Evolutionary conservation across 768 basidiomycete species (phyloP).

Genomic region (Amanita thiersii): DNA sequence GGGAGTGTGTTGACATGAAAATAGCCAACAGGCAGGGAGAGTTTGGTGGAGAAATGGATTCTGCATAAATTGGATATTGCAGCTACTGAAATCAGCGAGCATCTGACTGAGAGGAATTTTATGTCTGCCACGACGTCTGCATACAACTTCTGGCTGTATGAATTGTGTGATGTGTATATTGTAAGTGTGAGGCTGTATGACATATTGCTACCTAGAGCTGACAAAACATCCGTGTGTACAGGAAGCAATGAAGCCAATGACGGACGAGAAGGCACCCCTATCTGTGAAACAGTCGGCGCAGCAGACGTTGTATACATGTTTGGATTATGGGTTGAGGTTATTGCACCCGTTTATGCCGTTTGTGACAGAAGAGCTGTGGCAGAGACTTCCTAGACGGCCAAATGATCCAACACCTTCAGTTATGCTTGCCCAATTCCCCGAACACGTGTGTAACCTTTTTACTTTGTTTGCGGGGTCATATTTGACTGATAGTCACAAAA

Average conservation of each 20-base stretch:
- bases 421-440: slow-evolving; percentile 83
- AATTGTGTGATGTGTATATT: slow-evolving; percentile 99
- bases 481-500: background rate
- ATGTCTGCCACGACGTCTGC: slow-evolving; percentile 81
- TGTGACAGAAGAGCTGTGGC: slow-evolving; percentile 98
- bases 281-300: slow-evolving; percentile 75
- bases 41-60: slow-evolving; percentile 91
- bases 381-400: slow-evolving; percentile 80
- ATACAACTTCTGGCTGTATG: slow-evolving; percentile 96
- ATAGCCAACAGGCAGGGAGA: slow-evolving; percentile 85
- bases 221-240: slow-evolving; percentile 20
- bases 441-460: slow-evolving; percentile 47
- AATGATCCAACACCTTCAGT: slow-evolving; percentile 81
- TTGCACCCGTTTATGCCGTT: slow-evolving; percentile 99
- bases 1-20: slow-evolving; percentile 9
- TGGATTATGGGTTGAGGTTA: slow-evolving; percentile 83
- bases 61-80: slow-evolving; percentile 89
- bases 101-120: slow-evolving; percentile 80
- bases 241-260: slow-evolving; percentile 99
- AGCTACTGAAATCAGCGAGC: slow-evolving; percentile 64
- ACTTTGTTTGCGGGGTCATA: background rate
- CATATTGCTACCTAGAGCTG: background rate
- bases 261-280: slow-evolving; percentile 63
- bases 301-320: slow-evolving; percentile 91
- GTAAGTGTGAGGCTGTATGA: slow-evolving; percentile 33